Percentiles rank a stretch among this genome's conserved stretches.
These are phyloP conservation scores for Polychaeton citri DNA, from an alignment of 2,329 filamentous ascomycete species.

Conservation along the genomic window DNA sequence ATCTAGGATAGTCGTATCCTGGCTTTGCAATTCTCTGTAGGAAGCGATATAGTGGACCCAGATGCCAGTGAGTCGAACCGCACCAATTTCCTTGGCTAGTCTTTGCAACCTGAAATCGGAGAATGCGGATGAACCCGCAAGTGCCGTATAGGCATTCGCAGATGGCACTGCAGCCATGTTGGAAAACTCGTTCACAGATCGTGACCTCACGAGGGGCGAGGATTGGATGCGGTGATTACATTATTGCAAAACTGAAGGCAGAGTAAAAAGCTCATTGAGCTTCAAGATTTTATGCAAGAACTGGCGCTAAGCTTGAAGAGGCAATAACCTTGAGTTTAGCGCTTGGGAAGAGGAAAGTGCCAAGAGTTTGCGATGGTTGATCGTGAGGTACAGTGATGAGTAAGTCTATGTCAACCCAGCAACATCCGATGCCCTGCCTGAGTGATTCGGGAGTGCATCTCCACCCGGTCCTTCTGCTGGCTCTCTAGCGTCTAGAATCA, in stretches of 20 bases:
- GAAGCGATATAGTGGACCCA: conserved; percentile 40
- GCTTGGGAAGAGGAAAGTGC: no score
- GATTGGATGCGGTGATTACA: not conserved
- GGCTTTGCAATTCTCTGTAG: conserved; percentile 24
- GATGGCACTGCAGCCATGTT: not conserved
- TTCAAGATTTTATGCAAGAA: not conserved
- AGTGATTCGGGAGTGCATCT: no score
- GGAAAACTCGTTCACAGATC: no score
- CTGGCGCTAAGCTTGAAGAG: not conserved
- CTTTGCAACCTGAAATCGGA: conserved; percentile 36
- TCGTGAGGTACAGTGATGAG: no score
- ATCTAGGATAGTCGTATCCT: conserved; percentile 39
- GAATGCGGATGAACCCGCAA: conserved; percentile 42
- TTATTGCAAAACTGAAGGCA: not conserved
- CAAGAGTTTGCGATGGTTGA: no score
- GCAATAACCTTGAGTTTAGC: no score
- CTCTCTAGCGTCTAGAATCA: not conserved
- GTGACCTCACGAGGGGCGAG: not conserved
- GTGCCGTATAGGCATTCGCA: conserved; percentile 24
- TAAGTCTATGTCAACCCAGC: no score
- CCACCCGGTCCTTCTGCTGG: no score
- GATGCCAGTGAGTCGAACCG: conserved; percentile 33
- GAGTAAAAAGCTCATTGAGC: not conserved
- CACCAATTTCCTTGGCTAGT: conserved; percentile 32
- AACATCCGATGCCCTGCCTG: no score